These are phyloP conservation scores for Termitomyces sp. DNA, from an alignment of 768 basidiomycete species.

Conservation along the genomic window DNA sequence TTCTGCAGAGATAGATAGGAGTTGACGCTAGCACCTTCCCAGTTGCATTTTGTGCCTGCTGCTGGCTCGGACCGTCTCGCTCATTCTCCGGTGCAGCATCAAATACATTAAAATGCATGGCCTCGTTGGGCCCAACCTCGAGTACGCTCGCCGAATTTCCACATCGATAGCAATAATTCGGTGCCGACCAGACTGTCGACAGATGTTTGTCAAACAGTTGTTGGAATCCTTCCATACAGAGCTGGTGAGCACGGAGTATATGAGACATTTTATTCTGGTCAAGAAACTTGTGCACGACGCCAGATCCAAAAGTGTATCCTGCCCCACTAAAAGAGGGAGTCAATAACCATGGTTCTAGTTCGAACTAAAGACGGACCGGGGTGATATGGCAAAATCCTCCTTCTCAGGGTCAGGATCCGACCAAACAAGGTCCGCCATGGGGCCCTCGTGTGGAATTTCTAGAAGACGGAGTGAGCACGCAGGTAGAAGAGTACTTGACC, in stretches of 20 bases:
- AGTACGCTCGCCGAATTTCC: constrained; percentile 96
- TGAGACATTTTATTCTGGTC: constrained; percentile 96
- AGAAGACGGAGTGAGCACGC: constrained; percentile 19
- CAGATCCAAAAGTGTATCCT: constrained; percentile 97
- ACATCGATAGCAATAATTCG: constrained; percentile 98
- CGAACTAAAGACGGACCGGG: constrained; percentile 57
- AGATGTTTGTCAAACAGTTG: constrained; percentile 95
- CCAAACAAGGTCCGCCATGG: constrained; percentile 99
- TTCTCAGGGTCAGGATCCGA: constrained; percentile 99
- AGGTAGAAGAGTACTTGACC: constrained; percentile 14
- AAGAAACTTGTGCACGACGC: constrained; percentile 96
- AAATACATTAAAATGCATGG: constrained; percentile 95
- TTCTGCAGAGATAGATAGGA: constrained; percentile 10
- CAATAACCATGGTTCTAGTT: constrained; percentile 13
- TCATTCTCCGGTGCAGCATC: constrained; percentile 99
- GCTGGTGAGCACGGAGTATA: constrained; percentile 95
- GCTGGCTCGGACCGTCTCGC: constrained; percentile 80
- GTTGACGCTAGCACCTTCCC: constrained; percentile 52
- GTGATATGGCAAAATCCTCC: constrained; percentile 98
- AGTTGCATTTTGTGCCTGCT: constrained; percentile 64
- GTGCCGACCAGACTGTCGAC: constrained; percentile 97
- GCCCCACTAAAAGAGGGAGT: constrained; percentile 66
- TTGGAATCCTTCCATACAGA: constrained; percentile 99
- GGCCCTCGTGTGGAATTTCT: constrained; percentile 99
- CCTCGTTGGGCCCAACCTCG: constrained; percentile 87